Evolutionary conservation across 2,329 filamentous ascomycete genomes (phyloP), one percentile per base, ranked within the genome.

Genomic region (Pezicula carpinea): DNA sequence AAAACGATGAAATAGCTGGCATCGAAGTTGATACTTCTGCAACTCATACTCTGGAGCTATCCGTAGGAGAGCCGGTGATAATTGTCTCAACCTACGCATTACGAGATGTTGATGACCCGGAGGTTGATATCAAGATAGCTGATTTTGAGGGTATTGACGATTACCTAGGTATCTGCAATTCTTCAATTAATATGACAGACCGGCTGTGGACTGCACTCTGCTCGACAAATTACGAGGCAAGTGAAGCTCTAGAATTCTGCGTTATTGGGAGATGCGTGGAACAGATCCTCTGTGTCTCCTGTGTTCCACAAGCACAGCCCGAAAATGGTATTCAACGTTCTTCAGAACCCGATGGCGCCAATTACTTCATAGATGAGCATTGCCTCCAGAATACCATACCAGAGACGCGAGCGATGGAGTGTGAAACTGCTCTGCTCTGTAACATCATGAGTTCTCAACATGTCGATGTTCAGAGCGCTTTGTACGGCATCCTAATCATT

Each of bases 181-280:
- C 34, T 8, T 52, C 49, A 3, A 14, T 49, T 14, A 48, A 51
- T 11, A 51, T 51, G 46, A 52, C 51, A 2, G 48, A 52, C 39
- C 43, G 48, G n/a, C 15, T 56, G 17, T 56, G 49, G 51, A 50
- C 48, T 4, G 51, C 49, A 3, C n/a, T 49, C 4, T 51, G 48
- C 29, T 51, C 50, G 2, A 42, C 49, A 3, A 50, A 52, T 13
- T 52, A 52, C 17, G 51, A 53, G 31, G 49, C 46, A 14, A 47
- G 35, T n/a, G 51, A 55, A 39, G 49, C 51, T 17, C 41, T 53
- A 4, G 53, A 55, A 22, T 29, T 40, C 11, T 49, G 48, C 39
- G 49, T 45, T 10, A 46, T 56, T 41, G 49, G 44, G n/a, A 46
- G 48, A 50, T 52, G 49, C 21, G 46, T 52, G 11, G 53, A 56